phyloP scores from a whole-genome alignment of 371 early-diverging fungal species.

The Circinella minor region DNA sequence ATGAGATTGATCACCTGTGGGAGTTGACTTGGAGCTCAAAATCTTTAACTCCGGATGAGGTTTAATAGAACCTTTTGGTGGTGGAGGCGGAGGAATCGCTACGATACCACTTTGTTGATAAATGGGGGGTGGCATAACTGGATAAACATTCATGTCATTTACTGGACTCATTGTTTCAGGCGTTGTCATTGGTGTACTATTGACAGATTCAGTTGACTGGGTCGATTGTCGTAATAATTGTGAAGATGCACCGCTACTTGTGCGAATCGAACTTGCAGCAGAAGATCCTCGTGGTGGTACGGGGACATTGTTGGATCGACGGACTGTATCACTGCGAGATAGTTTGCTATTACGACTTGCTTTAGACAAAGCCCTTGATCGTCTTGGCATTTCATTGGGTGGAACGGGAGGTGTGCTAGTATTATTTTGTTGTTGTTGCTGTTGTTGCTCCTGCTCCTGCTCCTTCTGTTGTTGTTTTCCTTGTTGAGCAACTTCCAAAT shows the following conservation, averaged over 20 bases:
- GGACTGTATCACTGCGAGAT: neutral
- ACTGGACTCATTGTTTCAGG: slow-evolving; percentile 26
- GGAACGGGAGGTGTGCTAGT: slow-evolving; percentile 2
- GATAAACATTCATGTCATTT: slow-evolving; percentile 8
- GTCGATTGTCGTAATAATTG: slow-evolving; percentile 12
- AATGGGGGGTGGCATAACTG: neutral
- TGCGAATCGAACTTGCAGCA: neutral
- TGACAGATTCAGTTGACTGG: slow-evolving; percentile 14
- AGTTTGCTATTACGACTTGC: slow-evolving; percentile 1
- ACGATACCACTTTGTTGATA: slow-evolving; percentile 1
- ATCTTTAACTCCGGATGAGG: slow-evolving; percentile 16
- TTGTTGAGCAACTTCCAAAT: slow-evolving; percentile 4
- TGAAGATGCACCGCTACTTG: neutral
- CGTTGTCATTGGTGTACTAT: slow-evolving; percentile 17
- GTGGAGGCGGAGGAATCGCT: neutral
- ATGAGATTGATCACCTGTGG: slow-evolving; percentile 14
- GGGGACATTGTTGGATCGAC: neutral
- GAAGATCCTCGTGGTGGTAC: slow-evolving; percentile 4
- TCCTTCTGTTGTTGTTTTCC: neutral
- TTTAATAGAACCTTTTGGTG: slow-evolving; percentile 8
- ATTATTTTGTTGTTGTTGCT: neutral
- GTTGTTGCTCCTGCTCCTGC: neutral
- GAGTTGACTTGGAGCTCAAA: slow-evolving; percentile 23
- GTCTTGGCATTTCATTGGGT: neutral
- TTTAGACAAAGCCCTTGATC: slow-evolving; percentile 3